Evolutionary conservation across 306 rosid genomes (phyloP), one percentile per base, ranked within the genome.

Genomic region (Datisca glomerata): DNA sequence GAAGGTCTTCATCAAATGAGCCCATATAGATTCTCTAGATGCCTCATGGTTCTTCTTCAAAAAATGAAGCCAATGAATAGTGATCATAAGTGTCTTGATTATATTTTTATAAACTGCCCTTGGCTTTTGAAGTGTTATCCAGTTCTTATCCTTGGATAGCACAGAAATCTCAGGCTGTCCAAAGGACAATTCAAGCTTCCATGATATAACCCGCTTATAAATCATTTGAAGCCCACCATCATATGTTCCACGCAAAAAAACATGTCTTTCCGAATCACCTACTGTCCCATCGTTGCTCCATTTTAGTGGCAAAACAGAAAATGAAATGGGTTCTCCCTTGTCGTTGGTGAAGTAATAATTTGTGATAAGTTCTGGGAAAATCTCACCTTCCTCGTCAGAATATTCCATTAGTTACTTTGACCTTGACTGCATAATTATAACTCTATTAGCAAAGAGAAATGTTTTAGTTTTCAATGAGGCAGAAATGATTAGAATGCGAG

Each of bases 331-430:
- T 35, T 67, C 63, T 2, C 13, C 56, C 44, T 49, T 54, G 11
- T 70, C 72, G 59, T 67, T 43, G 9, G 49, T 28, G 2, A 51
- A 51, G 18, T 37, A 35, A 35, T 51, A 51, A 1, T 12, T 21
- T 11, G 18, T 35, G 29, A 51, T 24, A 12, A 8, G 17, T 24
- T 6, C 8, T n/a, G 27, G 47, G 8, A 6, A 16, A 20, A 66
- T 63, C 58, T 67, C 86, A 20, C 73, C 74, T 63, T 73, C 93
- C 33, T 76, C 79, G 38, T 76, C 93, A 0, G 76, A 70, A 10
- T 65, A 69, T 28, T 71, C 80, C 93, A 81, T 81, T n/a, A n/a
- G n/a, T n/a, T n/a, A n/a, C n/a, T n/a, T n/a, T n/a, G n/a, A n/a
- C n/a, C n/a, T n/a, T n/a, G n/a, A 16, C 34, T 27, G 31, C 7